Evolutionary conservation across 371 early-diverging fungal species (phyloP), one percentile per base, ranked within the genome.

Genomic region (Mucor piriformis): DNA sequence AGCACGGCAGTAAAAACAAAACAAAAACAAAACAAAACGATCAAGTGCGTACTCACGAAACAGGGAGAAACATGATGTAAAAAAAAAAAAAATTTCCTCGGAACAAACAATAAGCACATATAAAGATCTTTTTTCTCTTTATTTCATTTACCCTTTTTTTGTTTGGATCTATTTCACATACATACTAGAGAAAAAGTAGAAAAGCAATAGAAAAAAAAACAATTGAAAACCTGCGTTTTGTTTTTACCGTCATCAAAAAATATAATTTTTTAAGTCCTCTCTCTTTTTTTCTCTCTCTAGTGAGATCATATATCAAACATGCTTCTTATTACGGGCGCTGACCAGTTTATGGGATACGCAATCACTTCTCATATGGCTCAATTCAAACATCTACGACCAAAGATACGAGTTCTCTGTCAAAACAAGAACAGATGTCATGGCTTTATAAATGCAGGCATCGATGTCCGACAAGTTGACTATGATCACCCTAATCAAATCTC

Each of bases 311-410:
- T n/a, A 37, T 47, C 27, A 40, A 15, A 61, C 16, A 24, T 79
- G 76, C 55, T 76, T 46, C 69, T 79, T 34, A 69, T 79, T 18
- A 70, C 72, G 13, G 58, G 63, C 40, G 80, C 69, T 27, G 80
- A 79, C 43, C 73, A 79, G 33, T 76, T 63, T 49, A 60, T 79
- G 46, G 80, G 80, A 2, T 67, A 71, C 46, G 54, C 66, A 21
- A 60, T 79, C 38, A 61, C 72, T 3, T 74, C 77, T 20, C 77
- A 79, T 35, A 54, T 79, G 16, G 69, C 71, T 18, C 67, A 66
- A 29, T 54, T 63, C 29, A 38, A 62, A 35, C 23, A 47, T 20
- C 40, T 76, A 13, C 71, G 75, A 25, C 38, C 50, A 4, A 55
- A 64, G 21, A 8, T 79, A 7, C 72, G 80, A 21, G 56, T 71